Percentiles rank a stretch among this genome's conserved stretches.
Conservation (phyloP, 768 basidiomycete genomes). For the Suillus alpinus region DNA sequence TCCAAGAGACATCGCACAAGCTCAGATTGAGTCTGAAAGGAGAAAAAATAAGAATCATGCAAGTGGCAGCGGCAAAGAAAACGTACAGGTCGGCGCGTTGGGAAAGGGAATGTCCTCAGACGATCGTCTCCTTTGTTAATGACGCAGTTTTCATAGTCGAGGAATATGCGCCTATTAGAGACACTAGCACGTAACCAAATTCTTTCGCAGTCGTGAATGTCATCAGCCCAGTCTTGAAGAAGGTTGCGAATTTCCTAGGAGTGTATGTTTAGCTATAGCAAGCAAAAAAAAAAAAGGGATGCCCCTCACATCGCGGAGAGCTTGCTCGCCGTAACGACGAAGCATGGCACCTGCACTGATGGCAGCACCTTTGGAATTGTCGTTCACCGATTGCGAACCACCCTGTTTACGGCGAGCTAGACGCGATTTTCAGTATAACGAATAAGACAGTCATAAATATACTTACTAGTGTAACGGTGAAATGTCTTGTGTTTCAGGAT, state of each 20-base stretch:
- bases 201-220: constrained; percentile 80
- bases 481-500: constrained; percentile 92
- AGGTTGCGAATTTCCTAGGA: constrained; percentile 83
- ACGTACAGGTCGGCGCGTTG: constrained; percentile 89
- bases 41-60: not conserved
- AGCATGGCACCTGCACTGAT: constrained; percentile 93
- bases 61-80: not conserved
- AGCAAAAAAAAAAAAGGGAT: not conserved
- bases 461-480: constrained; percentile 95
- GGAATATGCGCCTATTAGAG: constrained; percentile 84
- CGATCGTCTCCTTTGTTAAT: constrained; percentile 79
- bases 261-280: not conserved
- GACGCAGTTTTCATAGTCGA: constrained; percentile 81
- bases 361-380: constrained; percentile 89
- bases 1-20: constrained; percentile 83
- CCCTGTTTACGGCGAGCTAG: constrained; percentile 96
- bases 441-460: not conserved
- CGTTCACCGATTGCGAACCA: constrained; percentile 88
- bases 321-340: constrained; percentile 93
- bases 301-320: constrained; percentile 75
- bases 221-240: constrained; percentile 82
- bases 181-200: constrained; percentile 91
- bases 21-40: constrained; percentile 81
- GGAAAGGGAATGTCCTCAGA: constrained; percentile 90
- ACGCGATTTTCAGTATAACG: constrained; percentile 8